Base-by-base conservation (phyloP, 1,139 yeast genomes). In the Scheffersomyces parashehatae region DNA sequence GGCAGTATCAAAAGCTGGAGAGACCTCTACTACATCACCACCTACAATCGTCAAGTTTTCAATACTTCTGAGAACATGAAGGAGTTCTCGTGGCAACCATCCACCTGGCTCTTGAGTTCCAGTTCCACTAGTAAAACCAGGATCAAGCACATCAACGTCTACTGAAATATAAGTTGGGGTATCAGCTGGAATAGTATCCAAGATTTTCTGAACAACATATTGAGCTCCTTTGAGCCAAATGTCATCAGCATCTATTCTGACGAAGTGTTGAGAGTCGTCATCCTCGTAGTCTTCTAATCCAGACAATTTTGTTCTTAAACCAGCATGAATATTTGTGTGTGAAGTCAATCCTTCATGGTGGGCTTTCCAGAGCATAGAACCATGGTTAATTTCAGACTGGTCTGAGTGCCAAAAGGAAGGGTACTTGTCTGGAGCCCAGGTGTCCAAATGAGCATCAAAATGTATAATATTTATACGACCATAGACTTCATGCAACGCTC, bases 81-180 rank as follows among this genome's bases (percentile, higher is more conserved):
- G 74, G 46, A 86, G 72, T 59, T 86, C 95, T 46, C 95, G 73
- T n/a, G 91, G 85, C 40, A 85, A 68, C 77, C 88, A 79, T 43
- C 95, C 95, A 44, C 95, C 95, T 4, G 85, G 83, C 62, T 86
- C 95, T 49, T 84, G 88, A 3, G 95, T 86, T 8, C 95, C 95
- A 1, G 95, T 86, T 1, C 93, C 95, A 43, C 89, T 85, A 3
- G 90, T 88, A 54, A 82, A 77, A 2, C 85, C 88, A 2, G 93
- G 93, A 59, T 86, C 95, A 50, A 86, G 68, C n/a, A 84, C 88
- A 60, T 86, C 95, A 37, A 86, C 82, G 60, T 86, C 95, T 29
- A 86, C 85, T 10, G 88, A 81, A 35, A 86, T 67, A 55, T 84
- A 86, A 0, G 86, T 85, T 7, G 93, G 89, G 9, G 77, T 70